Percentiles rank a stretch among this genome's conserved stretches.
These are phyloP conservation scores for Fusarium decemcellulare DNA, from an alignment of 2,329 filamentous ascomycete genomes.

Conservation along the genomic window DNA sequence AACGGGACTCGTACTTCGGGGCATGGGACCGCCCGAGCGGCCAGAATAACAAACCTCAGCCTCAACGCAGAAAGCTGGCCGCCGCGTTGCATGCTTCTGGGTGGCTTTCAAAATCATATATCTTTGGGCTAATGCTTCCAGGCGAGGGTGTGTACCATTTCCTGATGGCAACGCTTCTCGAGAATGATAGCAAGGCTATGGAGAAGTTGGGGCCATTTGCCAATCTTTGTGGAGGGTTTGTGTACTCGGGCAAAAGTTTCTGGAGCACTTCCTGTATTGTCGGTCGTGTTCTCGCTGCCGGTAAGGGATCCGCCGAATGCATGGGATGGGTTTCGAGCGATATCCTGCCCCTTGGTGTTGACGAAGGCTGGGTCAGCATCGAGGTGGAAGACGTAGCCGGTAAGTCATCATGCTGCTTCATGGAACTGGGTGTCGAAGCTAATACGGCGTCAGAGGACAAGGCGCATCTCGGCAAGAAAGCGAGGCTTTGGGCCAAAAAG, in stretches of 20 bases:
- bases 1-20: conserved; percentile 64
- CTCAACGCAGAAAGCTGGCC: conserved; percentile 67
- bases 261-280: conserved; percentile 78
- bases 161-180: conserved; percentile 75
- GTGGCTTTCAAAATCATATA: conserved; percentile 78
- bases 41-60: conserved; percentile 51
- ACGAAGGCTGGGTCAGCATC: conserved; percentile 72
- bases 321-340: conserved; percentile 79
- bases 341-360: conserved; percentile 65
- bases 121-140: conserved; percentile 75
- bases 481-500: conserved; percentile 73
- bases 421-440: conserved; percentile 5
- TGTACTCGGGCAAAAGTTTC: conserved; percentile 75
- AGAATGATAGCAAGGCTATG: conserved; percentile 74
- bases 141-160: conserved; percentile 75
- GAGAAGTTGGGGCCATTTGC: conserved; percentile 71
- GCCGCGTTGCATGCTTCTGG: conserved; percentile 71
- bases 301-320: conserved; percentile 73
- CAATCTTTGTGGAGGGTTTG: conserved; percentile 75
- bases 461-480: conserved; percentile 65
- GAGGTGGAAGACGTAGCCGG: conserved; percentile 68
- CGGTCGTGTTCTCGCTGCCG: conserved; percentile 74
- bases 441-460: conserved; percentile 59
- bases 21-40: conserved; percentile 54
- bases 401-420: conserved; percentile 48